Evolutionary conservation across 2,329 filamentous ascomycete genomes (phyloP), one percentile per base, ranked within the genome.

Genomic region (Diaporthe destruens): DNA sequence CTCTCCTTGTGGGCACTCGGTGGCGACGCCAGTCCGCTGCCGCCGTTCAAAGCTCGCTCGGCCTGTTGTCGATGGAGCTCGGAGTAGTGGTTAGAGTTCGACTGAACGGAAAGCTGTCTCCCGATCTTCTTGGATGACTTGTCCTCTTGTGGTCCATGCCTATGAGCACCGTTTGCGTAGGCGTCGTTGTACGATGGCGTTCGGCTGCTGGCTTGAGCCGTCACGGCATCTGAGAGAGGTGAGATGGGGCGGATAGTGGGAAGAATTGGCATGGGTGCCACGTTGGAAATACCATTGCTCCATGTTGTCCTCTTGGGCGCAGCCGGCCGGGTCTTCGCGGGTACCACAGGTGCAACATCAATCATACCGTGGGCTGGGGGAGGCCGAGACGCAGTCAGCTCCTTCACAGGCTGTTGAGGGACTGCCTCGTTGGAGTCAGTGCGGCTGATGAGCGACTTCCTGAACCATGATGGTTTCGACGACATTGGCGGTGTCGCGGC

Each of bases 201-300:
- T 66, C 90, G 88, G 72, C 89, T 91, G 79, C 90, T 95, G 68
- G 93, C 95, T 82, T 98, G 95, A 36, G 95, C 96, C 71, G 92
- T 98, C 57, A 98, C 94, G 67, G 94, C 90, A 82, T 98, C 95
- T 7, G 95, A 96, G n/a, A 98, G 83, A n/a, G 96, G 96, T 49
- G 96, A 98, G 67, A 98, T 95, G 16, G 96, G 96, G 75, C 93
- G 91, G 78, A 98, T 98, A 0, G 95, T 98, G 16, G 96, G 96
- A 63, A 99, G 86, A 75, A 99, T 99, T 11, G 94, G 94, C 89
- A 99, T 99, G 6, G 96, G 96, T 63, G 95, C 94, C 74, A 90
- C 92, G 75, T 93, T 94, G 12, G 91, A 91, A 23, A 89, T 87
- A 14, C 95, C 94, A 80, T 96, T 96, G 55, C 93, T 92, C 96